Base-by-base conservation (phyloP, 768 basidiomycete genomes). In the Trametes cingulata region DNA sequence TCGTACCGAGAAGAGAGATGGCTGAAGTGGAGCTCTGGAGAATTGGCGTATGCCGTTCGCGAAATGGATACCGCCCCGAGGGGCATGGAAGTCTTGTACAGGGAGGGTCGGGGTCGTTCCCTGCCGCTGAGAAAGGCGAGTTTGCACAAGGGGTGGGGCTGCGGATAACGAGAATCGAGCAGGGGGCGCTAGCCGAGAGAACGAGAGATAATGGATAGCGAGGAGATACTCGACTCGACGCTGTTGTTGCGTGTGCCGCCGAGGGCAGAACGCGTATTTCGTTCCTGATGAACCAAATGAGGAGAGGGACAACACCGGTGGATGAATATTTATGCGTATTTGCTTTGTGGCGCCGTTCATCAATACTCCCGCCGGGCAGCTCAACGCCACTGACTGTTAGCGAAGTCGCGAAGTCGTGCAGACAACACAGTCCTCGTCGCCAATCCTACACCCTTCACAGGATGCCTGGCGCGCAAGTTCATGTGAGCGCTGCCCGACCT, bases 311-410 rank as follows among this genome's bases (percentile, higher is more conserved):
- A 45, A 52, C 33, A 52, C 57, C 45, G 39, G 58, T 45, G 33
- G 37, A 39, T 35, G 22, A 13, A 13, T 63, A 17, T 58, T 58
- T 56, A 52, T 10, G n/a, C 7, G 4, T 58, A 15, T 62, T 63
- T 58, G 13, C 27, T 0, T 49, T 51, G 56, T 63, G 57, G 61
- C 61, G 61, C 35, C 40, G 15, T 13, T 43, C 36, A 37, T 52
- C 39, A 55, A 42, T 29, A 36, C 52, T 33, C 27, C 52, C 49
- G 51, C 20, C 46, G 5, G 35, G 45, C 36, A 6, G 47, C 40
- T 33, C 25, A 41, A 20, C 61, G 61, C 61, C 61, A 63, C 61
- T 55, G 61, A 58, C 57, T 52, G 61, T 62, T 58, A 41, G 56
- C 43, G 54, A 60, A 55, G 54, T 52, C 22, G 42, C 27, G 53